Conservation (phyloP, 1,284 basidiomycete genomes). For the Macrocystidia cucumis region DNA sequence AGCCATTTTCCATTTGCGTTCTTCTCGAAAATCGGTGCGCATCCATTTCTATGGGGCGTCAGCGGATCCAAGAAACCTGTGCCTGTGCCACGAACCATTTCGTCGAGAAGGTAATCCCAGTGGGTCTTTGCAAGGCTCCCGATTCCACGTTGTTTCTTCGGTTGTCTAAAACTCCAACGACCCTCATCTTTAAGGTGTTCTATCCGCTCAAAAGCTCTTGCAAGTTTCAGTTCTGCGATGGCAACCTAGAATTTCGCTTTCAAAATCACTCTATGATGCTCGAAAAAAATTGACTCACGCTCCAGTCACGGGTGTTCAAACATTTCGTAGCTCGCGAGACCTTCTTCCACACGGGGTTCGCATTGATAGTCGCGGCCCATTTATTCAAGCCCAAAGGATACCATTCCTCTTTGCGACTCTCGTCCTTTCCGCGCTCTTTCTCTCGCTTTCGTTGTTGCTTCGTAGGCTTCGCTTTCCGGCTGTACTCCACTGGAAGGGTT, state of each 20-base stretch:
- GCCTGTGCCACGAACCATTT: constrained; percentile 59
- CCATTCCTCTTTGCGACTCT: constrained; percentile 43
- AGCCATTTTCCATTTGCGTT: constrained; percentile 88
- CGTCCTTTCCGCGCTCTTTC: constrained; percentile 34
- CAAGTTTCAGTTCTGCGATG: constrained; percentile 65
- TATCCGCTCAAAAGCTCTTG: constrained; percentile 80
- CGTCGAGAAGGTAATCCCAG: constrained; percentile 95
- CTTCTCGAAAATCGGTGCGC: constrained; percentile 91
- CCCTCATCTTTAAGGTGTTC: constrained; percentile 79
- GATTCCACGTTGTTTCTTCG: constrained; percentile 85
- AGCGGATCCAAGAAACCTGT: constrained; percentile 6
- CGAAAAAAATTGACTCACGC: constrained; percentile 36
- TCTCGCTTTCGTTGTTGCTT: constrained; percentile 53
- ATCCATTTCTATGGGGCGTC: constrained; percentile 91
- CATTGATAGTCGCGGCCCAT: constrained; percentile 63
- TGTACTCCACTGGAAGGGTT: constrained; percentile 54
- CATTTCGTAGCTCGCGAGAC: constrained; percentile 67
- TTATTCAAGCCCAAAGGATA: constrained; percentile 58
- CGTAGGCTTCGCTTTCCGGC: constrained; percentile 47
- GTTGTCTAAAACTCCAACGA: constrained; percentile 91
- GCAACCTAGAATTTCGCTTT: constrained; percentile 69
- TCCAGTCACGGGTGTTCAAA: constrained; percentile 72
- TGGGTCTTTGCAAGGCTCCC: constrained; percentile 82
- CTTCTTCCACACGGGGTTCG: constrained; percentile 68
- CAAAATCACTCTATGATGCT: constrained; percentile 3